Base-by-base conservation (phyloP, 2,329 filamentous ascomycete genomes). In the Xylaria sp. region DNA sequence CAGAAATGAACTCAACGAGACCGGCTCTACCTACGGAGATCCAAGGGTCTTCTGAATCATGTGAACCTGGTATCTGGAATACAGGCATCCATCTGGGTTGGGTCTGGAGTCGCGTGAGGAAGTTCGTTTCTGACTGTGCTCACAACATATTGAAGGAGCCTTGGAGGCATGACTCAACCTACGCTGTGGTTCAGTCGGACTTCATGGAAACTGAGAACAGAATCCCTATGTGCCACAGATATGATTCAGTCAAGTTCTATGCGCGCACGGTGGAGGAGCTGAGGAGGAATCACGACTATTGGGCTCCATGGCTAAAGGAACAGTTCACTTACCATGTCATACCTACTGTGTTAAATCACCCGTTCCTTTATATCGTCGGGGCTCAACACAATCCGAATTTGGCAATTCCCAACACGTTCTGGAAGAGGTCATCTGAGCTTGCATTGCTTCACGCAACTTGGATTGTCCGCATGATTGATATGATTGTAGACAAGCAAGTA, bases 191-290 rank as follows among this genome's bases (percentile, higher is more conserved):
- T 20, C 70, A 72, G 54, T 70, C 70, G 15, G 70, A 72, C 59
- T 72, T 72, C 9, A 68, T 72, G 68, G 70, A 72, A 57, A 72
- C 70, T 15, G 70, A 72, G 41, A 72, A 72, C 56, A 67, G 70
- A 52, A 66, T 72, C n/a, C 70, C 70, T n/a, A 70, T 72, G 54
- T 70, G 70, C 51, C 70, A 72, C 56, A 64, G 70, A 66, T 72
- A 72, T 51, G 70, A 72, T 55, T 72, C 70, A 13, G 65, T 72
- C 65, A 72, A 72, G 55, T 72, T 72, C 62, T 72, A 72, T 41
- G 70, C 65, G 13, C 70, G 70, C 5, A 70, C 70, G 8, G 68
- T 70, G 5, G 70, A 72, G 10, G 70, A 72, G 51, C 13, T 72
- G 13, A 68, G 62, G 39, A 50, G 65, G 39, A 70, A 70, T 12